phyloP scores from a whole-genome alignment of 2,329 filamentous ascomycete genomes.

The Pleoardoris graminearum region DNA sequence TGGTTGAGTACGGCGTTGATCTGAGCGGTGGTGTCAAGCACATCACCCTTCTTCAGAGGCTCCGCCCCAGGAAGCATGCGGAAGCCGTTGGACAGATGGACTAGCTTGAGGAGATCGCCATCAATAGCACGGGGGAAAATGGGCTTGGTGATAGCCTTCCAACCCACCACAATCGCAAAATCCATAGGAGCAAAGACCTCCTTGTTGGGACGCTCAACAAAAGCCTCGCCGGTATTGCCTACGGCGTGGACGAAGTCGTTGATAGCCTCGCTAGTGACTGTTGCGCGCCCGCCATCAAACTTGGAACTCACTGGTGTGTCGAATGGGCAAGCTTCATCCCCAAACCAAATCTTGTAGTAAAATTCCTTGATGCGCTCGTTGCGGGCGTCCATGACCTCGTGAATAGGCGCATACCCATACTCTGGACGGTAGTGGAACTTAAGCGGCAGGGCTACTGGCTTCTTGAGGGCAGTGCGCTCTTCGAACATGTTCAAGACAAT shows the following conservation, averaged over 20 bases:
- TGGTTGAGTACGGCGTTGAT: slow-evolving; percentile 99
- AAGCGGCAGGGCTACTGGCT: slow-evolving; percentile 80
- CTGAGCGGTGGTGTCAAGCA: slow-evolving; percentile 88
- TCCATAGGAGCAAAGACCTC: slow-evolving; percentile 97
- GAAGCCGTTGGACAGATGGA: slow-evolving; percentile 96
- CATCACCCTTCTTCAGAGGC: slow-evolving; percentile 92
- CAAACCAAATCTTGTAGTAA: slow-evolving; percentile 98
- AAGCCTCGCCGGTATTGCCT: slow-evolving; percentile 95
- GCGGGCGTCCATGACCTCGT: slow-evolving; percentile 91
- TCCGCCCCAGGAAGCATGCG: slow-evolving; percentile 96
- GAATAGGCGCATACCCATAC: slow-evolving; percentile 94
- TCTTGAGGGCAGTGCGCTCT: slow-evolving; percentile 82
- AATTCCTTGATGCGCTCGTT: slow-evolving; percentile 99
- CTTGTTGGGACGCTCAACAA: slow-evolving; percentile 94
- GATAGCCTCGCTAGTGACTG: slow-evolving; percentile 88
- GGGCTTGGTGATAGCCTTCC: slow-evolving; percentile 99
- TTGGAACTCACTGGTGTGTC: slow-evolving; percentile 81
- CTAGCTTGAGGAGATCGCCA: slow-evolving; percentile 91
- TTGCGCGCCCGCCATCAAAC: slow-evolving; percentile 87
- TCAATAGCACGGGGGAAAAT: slow-evolving; percentile 98
- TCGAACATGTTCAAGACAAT: slow-evolving; percentile 91
- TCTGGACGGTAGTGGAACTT: slow-evolving; percentile 94
- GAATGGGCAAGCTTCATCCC: slow-evolving; percentile 79
- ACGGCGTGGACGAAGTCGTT: slow-evolving; percentile 99
- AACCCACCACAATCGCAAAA: slow-evolving; percentile 96